phyloP scores from a whole-genome alignment of 2,329 filamentous ascomycete genomes.

The Phyllosticta citribraziliensis region DNA sequence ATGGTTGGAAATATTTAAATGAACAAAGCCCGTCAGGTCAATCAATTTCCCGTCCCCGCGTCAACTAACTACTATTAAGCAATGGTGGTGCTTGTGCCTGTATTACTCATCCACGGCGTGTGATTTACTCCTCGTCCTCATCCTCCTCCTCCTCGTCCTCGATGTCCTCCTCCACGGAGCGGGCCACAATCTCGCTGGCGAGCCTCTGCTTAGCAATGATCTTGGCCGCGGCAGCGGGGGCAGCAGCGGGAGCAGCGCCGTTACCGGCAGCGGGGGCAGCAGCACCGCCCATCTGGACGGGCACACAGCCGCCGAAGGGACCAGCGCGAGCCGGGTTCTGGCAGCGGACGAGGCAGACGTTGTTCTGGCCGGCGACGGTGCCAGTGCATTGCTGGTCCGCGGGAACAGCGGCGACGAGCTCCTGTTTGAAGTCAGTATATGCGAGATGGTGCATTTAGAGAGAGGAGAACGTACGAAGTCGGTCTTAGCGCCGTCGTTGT shows the following conservation, averaged over 20 bases:
- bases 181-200: neutral
- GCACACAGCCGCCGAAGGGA: slow-evolving; percentile 53
- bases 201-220: neutral
- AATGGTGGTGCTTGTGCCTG: neutral
- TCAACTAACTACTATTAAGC: neutral
- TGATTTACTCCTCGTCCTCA: neutral
- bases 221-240: slow-evolving; percentile 2
- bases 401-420: slow-evolving; percentile 50
- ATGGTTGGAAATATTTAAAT: neutral
- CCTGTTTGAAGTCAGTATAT: slow-evolving; percentile 19
- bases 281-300: slow-evolving; percentile 39
- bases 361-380: slow-evolving; percentile 47
- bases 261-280: slow-evolving; percentile 13
- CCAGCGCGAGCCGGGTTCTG: slow-evolving; percentile 51
- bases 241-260: slow-evolving; percentile 5
- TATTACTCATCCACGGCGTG: neutral
- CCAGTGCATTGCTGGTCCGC: slow-evolving; percentile 49
- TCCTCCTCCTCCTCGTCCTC: neutral
- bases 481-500: slow-evolving; percentile 10
- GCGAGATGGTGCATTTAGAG: no score
- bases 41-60: neutral
- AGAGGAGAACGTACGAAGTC: slow-evolving; percentile 15
- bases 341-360: slow-evolving; percentile 55
- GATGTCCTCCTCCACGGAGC: neutral
- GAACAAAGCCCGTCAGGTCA: neutral